These are phyloP conservation scores for Trichosporon asahii DNA, from an alignment of 1,284 basidiomycete species.

Conservation along the genomic window DNA sequence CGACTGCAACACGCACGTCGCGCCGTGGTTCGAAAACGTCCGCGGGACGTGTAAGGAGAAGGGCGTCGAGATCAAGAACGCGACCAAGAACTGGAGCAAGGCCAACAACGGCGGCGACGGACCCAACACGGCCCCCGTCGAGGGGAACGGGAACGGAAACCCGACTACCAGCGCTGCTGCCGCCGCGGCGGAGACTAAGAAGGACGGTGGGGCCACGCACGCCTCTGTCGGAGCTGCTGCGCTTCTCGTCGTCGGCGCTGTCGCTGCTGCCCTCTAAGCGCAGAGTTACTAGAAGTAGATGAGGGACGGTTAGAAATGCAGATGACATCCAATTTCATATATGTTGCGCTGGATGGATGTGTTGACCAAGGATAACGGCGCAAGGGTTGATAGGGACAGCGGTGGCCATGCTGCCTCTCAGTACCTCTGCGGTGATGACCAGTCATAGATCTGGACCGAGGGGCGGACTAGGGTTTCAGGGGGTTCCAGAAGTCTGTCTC, in stretches of 20 bases:
- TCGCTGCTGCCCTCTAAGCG: not conserved
- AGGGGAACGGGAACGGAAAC: not conserved
- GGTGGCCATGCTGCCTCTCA: no score
- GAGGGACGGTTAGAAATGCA: not conserved
- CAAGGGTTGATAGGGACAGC: no score
- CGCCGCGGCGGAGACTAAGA: not conserved
- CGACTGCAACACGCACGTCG: conserved; percentile 12
- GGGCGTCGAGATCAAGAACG: not conserved
- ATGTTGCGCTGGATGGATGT: no score
- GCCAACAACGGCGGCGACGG: not conserved
- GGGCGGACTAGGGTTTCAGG: not conserved
- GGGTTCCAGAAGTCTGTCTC: not conserved
- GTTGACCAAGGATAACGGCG: no score
- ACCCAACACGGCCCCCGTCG: not conserved
- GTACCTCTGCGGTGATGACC: no score
- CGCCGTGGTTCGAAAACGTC: conserved; percentile 11
- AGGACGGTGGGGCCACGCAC: not conserved
- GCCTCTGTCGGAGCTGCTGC: not conserved
- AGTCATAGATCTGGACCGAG: no score
- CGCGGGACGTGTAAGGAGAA: not conserved
- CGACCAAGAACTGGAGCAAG: not conserved
- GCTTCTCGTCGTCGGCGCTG: not conserved
- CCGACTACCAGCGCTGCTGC: not conserved
- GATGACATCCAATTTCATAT: no score
- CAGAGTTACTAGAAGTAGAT: not conserved